Conservation (phyloP, 2,329 filamentous ascomycete genomes). For the Phialophora verrucosa region DNA sequence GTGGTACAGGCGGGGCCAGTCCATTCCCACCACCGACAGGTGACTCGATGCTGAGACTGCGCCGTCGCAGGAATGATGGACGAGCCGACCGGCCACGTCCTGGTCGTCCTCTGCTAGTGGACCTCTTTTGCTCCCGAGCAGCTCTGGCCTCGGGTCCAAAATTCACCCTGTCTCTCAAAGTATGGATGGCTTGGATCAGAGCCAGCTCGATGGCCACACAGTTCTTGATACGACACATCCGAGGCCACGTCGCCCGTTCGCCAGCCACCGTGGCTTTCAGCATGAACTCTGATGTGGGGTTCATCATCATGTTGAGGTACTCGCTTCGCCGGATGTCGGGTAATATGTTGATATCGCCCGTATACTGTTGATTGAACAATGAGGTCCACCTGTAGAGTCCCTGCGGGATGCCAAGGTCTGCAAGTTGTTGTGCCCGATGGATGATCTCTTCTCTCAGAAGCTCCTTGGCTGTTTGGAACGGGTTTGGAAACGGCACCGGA, state of each 20-base stretch:
- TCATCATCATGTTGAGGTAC: slow-evolving; percentile 77
- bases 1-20: slow-evolving; percentile 1
- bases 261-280: slow-evolving; percentile 74
- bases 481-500: slow-evolving; percentile 2
- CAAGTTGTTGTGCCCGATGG: slow-evolving; percentile 78
- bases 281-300: slow-evolving; percentile 89
- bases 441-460: slow-evolving; percentile 80
- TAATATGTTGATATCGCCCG: slow-evolving; percentile 92
- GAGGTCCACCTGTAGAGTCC: slow-evolving; percentile 77
- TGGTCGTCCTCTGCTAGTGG: slow-evolving; percentile 28
- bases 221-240: slow-evolving; percentile 81
- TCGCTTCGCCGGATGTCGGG: slow-evolving; percentile 77
- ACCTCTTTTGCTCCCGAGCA: slow-evolving; percentile 29
- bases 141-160: slow-evolving; percentile 36
- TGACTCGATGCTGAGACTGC: slow-evolving; percentile 34
- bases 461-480: slow-evolving; percentile 67
- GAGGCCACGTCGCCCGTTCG: slow-evolving; percentile 90
- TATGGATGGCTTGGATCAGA: slow-evolving; percentile 55
- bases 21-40: slow-evolving; percentile 16
- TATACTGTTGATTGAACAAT: slow-evolving; percentile 87
- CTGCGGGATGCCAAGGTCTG: slow-evolving; percentile 81
- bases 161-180: slow-evolving; percentile 31
- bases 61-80: slow-evolving; percentile 29
- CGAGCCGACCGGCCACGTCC: slow-evolving; percentile 31
- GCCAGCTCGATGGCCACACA: slow-evolving; percentile 88